Percentiles rank a stretch among this genome's conserved stretches.
These are phyloP conservation scores for Haematococcus sp. DNA, from an alignment of 139 green algal genomes.

Conservation along the genomic window DNA sequence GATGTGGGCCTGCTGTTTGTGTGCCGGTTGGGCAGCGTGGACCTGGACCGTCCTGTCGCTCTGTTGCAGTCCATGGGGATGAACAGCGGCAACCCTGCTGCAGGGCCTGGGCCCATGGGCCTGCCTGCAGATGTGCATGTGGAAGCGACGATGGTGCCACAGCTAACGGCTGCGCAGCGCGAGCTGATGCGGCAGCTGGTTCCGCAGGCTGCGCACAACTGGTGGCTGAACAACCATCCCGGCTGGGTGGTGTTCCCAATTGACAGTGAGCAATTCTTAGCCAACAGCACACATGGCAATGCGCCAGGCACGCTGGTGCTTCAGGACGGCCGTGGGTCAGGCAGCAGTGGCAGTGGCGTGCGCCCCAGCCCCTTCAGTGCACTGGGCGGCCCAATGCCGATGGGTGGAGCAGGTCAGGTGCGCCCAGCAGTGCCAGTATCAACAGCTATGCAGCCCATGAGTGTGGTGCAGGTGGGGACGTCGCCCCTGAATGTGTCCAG, in stretches of 20 bases:
- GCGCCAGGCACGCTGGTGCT: background rate
- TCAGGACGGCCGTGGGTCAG: background rate
- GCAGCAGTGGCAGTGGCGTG: background rate
- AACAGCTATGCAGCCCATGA: background rate
- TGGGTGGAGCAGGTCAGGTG: background rate
- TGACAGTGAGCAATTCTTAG: slow-evolving; percentile 70
- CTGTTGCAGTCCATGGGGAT: background rate
- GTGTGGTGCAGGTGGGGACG: no score
- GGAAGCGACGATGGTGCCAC: slow-evolving; percentile 69
- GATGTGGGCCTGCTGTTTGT: slow-evolving; percentile 82
- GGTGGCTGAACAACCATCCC: slow-evolving; percentile 76
- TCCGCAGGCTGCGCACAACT: slow-evolving; percentile 60
- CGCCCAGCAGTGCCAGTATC: background rate
- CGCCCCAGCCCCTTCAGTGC: background rate
- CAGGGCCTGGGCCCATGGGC: background rate
- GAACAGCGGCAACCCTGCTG: background rate
- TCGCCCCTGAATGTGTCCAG: no score
- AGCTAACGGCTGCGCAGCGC: slow-evolving; percentile 69
- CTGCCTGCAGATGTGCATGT: slow-evolving; percentile 33
- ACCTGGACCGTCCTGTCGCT: slow-evolving; percentile 76
- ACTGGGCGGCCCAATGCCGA: background rate
- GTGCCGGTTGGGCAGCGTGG: slow-evolving; percentile 69
- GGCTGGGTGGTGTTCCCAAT: slow-evolving; percentile 83
- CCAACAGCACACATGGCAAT: no score
- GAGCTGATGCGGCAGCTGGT: slow-evolving; percentile 75